These are phyloP conservation scores for Syzygium grande DNA, from an alignment of 345 rosid species.

Conservation along the genomic window DNA sequence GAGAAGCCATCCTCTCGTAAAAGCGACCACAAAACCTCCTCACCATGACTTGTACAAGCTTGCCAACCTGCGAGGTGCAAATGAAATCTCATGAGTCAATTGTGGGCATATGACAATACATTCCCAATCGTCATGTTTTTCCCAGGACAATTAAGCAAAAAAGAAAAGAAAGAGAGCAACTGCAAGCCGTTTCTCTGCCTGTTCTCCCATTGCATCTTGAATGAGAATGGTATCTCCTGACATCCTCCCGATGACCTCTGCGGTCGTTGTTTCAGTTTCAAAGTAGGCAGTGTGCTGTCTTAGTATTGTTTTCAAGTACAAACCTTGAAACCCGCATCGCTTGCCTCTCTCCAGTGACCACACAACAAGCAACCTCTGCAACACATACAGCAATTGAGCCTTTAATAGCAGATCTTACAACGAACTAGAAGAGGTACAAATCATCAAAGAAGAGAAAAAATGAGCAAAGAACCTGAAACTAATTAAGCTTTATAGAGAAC, in stretches of 20 bases:
- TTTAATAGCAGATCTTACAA: background rate
- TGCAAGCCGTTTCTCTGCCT: background rate
- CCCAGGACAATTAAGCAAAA: too few relatives aligned
- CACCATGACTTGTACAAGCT: slow-evolving; percentile 48
- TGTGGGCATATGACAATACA: too few relatives aligned
- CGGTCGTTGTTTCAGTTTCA: slow-evolving; percentile 75
- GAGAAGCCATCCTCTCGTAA: too few relatives aligned
- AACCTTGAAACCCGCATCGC: slow-evolving; percentile 57
- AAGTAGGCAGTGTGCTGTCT: slow-evolving; percentile 76
- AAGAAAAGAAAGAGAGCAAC: too few relatives aligned
- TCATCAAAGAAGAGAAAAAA: too few relatives aligned
- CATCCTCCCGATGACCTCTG: slow-evolving; percentile 87
- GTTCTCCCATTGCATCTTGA: slow-evolving; percentile 91
- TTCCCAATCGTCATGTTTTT: too few relatives aligned
- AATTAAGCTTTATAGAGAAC: background rate
- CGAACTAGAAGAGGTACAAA: background rate
- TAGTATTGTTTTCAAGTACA: slow-evolving; percentile 64
- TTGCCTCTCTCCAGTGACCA: slow-evolving; percentile 82
- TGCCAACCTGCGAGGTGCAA: slow-evolving; percentile 48
- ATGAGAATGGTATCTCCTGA: slow-evolving; percentile 83
- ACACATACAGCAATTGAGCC: background rate
- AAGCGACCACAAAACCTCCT: background rate
- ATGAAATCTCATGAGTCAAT: too few relatives aligned
- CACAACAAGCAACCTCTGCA: slow-evolving; percentile 82
- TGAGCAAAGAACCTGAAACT: too few relatives aligned